A percentile compares a stretch with the other conserved stretches of the same genome.
These are phyloP conservation scores for Podospora pseudocomata DNA, from an alignment of 495 filamentous ascomycete species.

Conservation along the genomic window DNA sequence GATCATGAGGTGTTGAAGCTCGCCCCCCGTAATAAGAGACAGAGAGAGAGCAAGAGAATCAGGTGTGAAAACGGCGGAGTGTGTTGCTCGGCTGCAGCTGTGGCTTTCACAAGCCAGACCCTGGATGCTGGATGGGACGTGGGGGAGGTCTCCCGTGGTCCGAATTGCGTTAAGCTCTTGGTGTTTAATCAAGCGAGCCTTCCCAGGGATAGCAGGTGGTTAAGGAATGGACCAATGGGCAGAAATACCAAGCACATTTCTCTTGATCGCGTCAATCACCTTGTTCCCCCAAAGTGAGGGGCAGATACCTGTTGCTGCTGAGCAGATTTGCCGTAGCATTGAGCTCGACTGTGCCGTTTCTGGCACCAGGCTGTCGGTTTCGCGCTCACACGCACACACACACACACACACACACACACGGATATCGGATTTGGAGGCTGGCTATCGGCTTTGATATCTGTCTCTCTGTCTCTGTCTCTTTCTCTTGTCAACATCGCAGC, in stretches of 20 bases:
- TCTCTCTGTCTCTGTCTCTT: too few relatives aligned
- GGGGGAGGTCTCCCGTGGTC: not conserved
- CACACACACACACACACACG: not conserved
- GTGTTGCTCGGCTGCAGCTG: not conserved
- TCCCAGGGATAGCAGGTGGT: slow-evolving; percentile 13
- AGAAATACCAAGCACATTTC: slow-evolving; percentile 1
- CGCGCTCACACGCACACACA: not conserved
- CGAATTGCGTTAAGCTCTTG: not conserved
- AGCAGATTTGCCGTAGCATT: not conserved
- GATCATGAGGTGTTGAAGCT: slow-evolving; percentile 1
- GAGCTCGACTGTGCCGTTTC: not conserved
- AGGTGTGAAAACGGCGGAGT: not conserved
- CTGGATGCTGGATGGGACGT: not conserved
- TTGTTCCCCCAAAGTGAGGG: slow-evolving; percentile 1
- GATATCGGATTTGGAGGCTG: not conserved
- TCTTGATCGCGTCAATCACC: not conserved
- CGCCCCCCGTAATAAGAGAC: not conserved
- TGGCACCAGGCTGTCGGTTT: slow-evolving; percentile 5
- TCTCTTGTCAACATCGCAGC: too few relatives aligned
- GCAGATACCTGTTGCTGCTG: not conserved
- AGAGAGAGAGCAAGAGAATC: not conserved
- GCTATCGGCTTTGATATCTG: not conserved
- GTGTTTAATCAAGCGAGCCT: slow-evolving; percentile 7
- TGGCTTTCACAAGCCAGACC: not conserved
- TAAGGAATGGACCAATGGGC: slow-evolving; percentile 3